Evolutionary conservation across 768 basidiomycete species (phyloP), one percentile per base, ranked within the genome.

Genomic region (Leccinum subtestaceum): DNA sequence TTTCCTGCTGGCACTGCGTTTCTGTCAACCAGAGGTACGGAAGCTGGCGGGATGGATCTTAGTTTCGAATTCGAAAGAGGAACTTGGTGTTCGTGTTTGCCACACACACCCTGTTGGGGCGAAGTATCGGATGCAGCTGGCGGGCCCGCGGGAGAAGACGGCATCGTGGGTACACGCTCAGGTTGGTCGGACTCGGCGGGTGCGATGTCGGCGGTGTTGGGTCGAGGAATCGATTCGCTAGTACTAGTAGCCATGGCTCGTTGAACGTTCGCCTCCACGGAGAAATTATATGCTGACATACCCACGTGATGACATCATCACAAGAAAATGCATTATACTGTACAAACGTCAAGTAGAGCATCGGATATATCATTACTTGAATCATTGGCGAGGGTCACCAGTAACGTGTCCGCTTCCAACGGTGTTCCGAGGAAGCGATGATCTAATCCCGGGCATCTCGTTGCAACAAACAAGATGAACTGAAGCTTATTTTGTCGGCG

Each of bases 81-180:
- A 53, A 45, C 48, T 29, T 12, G 38, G 34, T 49, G 19, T 29
- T 46, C n/a, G 56, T 15, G 12, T 34, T 25, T 45, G 52, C 12
- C 36, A 57, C 62, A 46, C 21, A 21, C 60, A 81, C 81, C 78
- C 66, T 78, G 79, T 55, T 77, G 76, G 19, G 72, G 70, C 31
- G 63, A 49, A 23, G 70, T 67, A 23, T 72, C 65, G 2, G 67
- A 63, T 52, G 53, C 69, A 1, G 72, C 72, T 6, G 75, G 69
- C 51, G 57, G 56, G 17, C 46, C 68, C n/a, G 52, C 58, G 43
- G 71, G 55, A 0, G 76, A 73, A 21, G 75, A 72, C 8, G 62
- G 51, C 6, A 40, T 9, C 13, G 38, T 27, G 48, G 57, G 55
- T 4, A 38, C 13, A 19, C 10, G 60, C 49, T 59, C n/a, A n/a